These are phyloP conservation scores for Puccinia coronata DNA, from an alignment of 1,284 basidiomycete genomes.

Conservation along the genomic window DNA sequence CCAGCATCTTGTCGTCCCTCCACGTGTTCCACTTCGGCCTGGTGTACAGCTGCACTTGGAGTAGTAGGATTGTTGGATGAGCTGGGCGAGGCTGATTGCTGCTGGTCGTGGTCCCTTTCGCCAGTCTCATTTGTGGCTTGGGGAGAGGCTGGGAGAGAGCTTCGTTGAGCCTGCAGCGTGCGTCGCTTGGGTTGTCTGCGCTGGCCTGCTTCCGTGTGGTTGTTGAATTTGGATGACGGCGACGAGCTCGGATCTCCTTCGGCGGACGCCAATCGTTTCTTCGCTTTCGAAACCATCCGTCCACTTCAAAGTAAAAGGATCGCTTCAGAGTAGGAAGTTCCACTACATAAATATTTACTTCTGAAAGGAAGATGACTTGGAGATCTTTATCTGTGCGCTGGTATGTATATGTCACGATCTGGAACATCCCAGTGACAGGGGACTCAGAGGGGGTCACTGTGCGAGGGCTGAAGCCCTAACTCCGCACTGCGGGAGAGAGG, in stretches of 20 bases:
- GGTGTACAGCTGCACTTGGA: no score
- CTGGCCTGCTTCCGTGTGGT: background rate
- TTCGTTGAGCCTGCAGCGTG: background rate
- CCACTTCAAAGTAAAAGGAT: background rate
- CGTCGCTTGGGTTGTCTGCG: conserved; percentile 13
- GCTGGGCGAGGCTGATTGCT: background rate
- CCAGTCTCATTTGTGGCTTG: background rate
- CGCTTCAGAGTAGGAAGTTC: no score
- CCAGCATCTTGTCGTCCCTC: background rate
- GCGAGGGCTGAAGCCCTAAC: background rate
- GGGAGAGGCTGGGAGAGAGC: background rate
- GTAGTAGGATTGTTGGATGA: background rate
- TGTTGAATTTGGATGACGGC: background rate
- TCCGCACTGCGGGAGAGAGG: background rate
- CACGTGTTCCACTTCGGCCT: background rate
- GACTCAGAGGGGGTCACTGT: background rate
- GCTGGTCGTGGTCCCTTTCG: background rate
- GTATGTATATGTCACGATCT: no score
- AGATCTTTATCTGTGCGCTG: no score
- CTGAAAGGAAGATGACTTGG: no score
- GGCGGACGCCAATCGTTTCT: background rate
- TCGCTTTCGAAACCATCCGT: background rate
- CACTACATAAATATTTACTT: no score
- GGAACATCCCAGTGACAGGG: background rate
- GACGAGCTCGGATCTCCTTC: background rate